Conservation (phyloP, 306 rosid species). For the Acacia crassicarpa region DNA sequence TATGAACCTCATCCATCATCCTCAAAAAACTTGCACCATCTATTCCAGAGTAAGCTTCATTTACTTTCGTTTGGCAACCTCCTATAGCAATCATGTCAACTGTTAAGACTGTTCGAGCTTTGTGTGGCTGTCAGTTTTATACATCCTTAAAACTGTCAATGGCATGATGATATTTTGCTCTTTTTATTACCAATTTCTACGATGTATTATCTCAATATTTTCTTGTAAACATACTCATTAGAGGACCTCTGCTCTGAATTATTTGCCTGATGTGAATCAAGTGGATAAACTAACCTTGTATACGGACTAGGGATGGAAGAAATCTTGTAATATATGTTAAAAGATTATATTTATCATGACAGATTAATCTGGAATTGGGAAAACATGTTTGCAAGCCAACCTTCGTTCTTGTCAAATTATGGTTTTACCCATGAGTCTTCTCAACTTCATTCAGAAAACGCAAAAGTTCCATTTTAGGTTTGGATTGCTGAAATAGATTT, state of each 20-base stretch:
- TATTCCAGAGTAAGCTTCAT: constrained; percentile 82
- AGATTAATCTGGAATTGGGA: too few relatives aligned
- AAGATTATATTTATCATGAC: not conserved
- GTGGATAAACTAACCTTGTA: not conserved
- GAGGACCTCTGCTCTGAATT: not conserved
- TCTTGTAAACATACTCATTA: not conserved
- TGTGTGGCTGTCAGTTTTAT: constrained; percentile 21
- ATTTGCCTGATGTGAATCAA: not conserved
- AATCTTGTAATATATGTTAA: not conserved
- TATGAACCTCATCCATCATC: constrained; percentile 93
- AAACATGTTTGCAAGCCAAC: too few relatives aligned
- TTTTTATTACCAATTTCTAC: constrained; percentile 10
- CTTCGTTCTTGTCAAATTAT: not conserved
- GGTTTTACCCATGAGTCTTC: constrained; percentile 17
- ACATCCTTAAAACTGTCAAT: not conserved
- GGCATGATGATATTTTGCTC: constrained; percentile 12
- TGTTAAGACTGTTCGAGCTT: constrained; percentile 17
- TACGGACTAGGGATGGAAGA: not conserved
- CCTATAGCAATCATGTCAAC: constrained; percentile 21
- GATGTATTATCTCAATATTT: not conserved
- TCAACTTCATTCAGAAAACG: constrained; percentile 18
- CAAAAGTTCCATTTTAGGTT: constrained; percentile 20
- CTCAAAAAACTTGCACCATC: constrained; percentile 81
- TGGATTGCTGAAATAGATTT: constrained; percentile 2
- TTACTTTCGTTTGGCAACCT: constrained; percentile 28